Evolutionary conservation across 495 filamentous ascomycete genomes (phyloP).

Genomic region (Lichenothelia convexa): DNA sequence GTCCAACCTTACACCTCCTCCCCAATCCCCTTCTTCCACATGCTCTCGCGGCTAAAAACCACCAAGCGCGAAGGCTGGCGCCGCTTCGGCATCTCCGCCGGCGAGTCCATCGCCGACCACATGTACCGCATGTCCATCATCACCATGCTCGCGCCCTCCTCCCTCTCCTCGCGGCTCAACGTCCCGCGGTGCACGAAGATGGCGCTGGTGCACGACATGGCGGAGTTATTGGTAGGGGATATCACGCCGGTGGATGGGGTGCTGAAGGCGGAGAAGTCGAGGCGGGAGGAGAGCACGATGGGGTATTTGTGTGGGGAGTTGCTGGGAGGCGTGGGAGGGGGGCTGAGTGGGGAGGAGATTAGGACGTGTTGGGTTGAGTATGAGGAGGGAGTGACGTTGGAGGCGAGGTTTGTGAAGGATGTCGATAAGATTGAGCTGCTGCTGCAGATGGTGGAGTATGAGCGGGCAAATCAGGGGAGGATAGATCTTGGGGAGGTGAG

Average conservation of each 20-base stretch:
- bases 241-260: constrained; percentile 79
- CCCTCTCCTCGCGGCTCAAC: constrained; percentile 50
- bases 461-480: constrained; percentile 43
- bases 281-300: constrained; percentile 77
- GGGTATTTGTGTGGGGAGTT: constrained; percentile 59
- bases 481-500: constrained; percentile 73
- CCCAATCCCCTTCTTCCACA: constrained; percentile 80
- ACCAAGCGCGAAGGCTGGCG: constrained; percentile 92
- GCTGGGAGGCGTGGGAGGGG: constrained; percentile 55
- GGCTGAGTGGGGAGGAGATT: constrained; percentile 46
- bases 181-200: constrained; percentile 75
- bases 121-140: constrained; percentile 99
- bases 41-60: constrained; percentile 84
- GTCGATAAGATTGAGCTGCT: constrained; percentile 92
- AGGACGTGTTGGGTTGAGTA: constrained; percentile 79
- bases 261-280: constrained; percentile 56
- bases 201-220: constrained; percentile 95
- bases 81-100: constrained; percentile 54
- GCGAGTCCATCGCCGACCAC: constrained; percentile 87
- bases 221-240: constrained; percentile 82
- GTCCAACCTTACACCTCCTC: constrained; percentile 37
- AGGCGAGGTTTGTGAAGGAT: constrained; percentile 84
- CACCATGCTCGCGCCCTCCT: constrained; percentile 74
- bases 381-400: constrained; percentile 63
- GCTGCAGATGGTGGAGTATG: constrained; percentile 92